Evolutionary conservation across 352 stramenopile genomes (phyloP), one percentile per base, ranked within the genome.

Genomic region (Pythium utonaiense): DNA sequence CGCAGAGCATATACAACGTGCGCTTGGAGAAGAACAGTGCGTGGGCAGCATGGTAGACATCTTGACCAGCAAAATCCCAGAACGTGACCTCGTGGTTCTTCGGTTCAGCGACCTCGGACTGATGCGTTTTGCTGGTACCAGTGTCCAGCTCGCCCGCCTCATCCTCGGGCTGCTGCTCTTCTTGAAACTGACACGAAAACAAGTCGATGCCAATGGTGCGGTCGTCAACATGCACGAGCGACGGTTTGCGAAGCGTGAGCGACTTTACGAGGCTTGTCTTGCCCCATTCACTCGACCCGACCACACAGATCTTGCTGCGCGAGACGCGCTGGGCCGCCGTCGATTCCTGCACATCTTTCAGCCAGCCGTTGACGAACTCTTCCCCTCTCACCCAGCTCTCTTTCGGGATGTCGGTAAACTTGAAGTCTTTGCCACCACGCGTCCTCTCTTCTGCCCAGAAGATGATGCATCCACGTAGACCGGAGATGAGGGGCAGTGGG

Each of bases 251-350:
- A 16, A 27, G 53, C 22, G 24, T 65, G 13, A 73, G 50, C 21
- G 45, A 66, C 44, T 73, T 73, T 49, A 70, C 60, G 33, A 73
- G 50, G 27, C 66, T 73, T 0, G 66, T 73, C 34, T 70, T 73
- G 7, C 66, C 62, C 62, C 62, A 73, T 10, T 56, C 28, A n/a
- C 62, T 73, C 5, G 62, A 57, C 8, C 66, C 41, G 10, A 49
- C 41, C 10, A 49, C 41, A 21, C 41, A 49, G 41, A 70, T 40
- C 28, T 73, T 73, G 13, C 24, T 61, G n/a, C 62, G 66, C 10
- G 59, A 64, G 0, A 61, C 22, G 6, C 25, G 21, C n/a, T 42
- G 42, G 22, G 40, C 36, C 17, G 36, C 27, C 22, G 2, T 57
- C 6, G 41, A 49, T 10, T 2, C 10, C 10, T 10, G 4, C 3